A percentile compares a stretch with the other conserved stretches of the same genome.
Conservation (phyloP, 1,139 yeast genomes). For the Arxiozyma slooffiae region DNA sequence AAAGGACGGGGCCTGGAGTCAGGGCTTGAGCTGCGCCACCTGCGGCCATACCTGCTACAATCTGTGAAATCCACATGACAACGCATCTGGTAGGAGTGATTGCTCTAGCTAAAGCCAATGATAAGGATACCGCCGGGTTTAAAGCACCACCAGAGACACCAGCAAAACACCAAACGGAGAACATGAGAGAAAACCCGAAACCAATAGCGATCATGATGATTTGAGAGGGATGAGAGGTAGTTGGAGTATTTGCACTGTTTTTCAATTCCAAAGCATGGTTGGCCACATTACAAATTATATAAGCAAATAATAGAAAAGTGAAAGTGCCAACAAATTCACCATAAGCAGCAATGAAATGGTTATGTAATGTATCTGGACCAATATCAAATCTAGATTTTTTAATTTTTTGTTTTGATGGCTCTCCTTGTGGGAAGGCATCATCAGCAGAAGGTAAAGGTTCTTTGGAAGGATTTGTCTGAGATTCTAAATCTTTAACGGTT, state of each 20-base stretch:
- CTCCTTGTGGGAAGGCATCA: slow-evolving; percentile 9
- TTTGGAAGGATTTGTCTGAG: background rate
- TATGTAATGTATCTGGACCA: slow-evolving; percentile 35
- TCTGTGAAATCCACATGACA: slow-evolving; percentile 56
- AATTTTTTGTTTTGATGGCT: background rate
- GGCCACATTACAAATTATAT: slow-evolving; percentile 75
- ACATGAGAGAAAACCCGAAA: slow-evolving; percentile 79
- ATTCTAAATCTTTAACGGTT: background rate
- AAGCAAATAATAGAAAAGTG: slow-evolving; percentile 73
- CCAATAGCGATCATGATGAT: slow-evolving; percentile 77
- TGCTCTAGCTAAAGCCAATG: slow-evolving; percentile 62
- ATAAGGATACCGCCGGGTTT: slow-evolving; percentile 79
- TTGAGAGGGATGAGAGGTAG: slow-evolving; percentile 50
- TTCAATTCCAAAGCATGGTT: slow-evolving; percentile 50
- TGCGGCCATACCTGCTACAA: slow-evolving; percentile 84
- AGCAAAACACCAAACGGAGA: slow-evolving; percentile 62
- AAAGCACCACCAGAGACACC: slow-evolving; percentile 84
- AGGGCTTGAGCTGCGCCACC: slow-evolving; percentile 83
- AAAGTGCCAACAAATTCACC: slow-evolving; percentile 84
- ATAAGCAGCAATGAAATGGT: slow-evolving; percentile 43
- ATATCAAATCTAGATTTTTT: slow-evolving; percentile 4
- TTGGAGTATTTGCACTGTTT: slow-evolving; percentile 25
- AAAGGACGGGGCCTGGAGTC: slow-evolving; percentile 73
- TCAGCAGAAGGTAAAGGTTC: slow-evolving; percentile 7
- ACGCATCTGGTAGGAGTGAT: slow-evolving; percentile 64